phyloP scores from a whole-genome alignment of 257 asterid genomes.

The Penstemon eatonii region DNA sequence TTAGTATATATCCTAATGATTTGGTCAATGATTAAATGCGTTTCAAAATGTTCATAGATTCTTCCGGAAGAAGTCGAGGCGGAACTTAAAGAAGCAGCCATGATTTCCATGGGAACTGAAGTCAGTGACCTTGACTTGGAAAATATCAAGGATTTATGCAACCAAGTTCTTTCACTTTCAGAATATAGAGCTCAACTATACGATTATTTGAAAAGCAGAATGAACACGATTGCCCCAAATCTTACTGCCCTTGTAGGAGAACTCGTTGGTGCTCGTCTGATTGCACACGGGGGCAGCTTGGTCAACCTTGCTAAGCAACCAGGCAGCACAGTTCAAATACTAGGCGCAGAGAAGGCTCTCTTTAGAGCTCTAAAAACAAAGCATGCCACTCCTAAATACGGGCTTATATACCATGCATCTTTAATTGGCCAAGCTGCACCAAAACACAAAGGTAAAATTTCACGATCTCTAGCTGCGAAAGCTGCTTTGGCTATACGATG shows the following conservation, averaged over 20 bases:
- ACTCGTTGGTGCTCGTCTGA: conserved; percentile 64
- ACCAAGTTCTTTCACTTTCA: conserved; percentile 52
- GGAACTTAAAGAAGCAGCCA: conserved; percentile 51
- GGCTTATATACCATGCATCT: conserved; percentile 64
- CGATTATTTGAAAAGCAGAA: conserved; percentile 57
- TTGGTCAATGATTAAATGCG: not conserved
- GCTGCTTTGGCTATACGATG: conserved; percentile 54
- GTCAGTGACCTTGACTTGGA: conserved; percentile 55
- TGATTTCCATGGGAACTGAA: conserved; percentile 69
- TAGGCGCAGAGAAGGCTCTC: conserved; percentile 65
- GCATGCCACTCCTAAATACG: conserved; percentile 63
- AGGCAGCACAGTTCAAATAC: conserved; percentile 64
- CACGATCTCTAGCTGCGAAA: conserved; percentile 61
- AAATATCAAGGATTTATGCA: conserved; percentile 54
- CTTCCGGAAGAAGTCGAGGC: conserved; percentile 54
- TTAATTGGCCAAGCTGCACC: conserved; percentile 69
- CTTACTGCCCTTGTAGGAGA: conserved; percentile 68
- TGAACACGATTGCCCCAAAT: conserved; percentile 63
- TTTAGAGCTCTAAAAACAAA: conserved; percentile 59
- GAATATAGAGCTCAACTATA: conserved; percentile 57
- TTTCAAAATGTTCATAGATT: conserved; percentile 28
- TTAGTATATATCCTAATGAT: not conserved
- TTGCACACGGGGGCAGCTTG: conserved; percentile 63
- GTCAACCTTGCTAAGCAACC: conserved; percentile 63
- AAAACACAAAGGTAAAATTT: conserved; percentile 60